Percentiles rank a stretch among this genome's conserved stretches.
phyloP scores from a whole-genome alignment of 2,329 filamentous ascomycete genomes.

The Curvularia verruculosa region DNA sequence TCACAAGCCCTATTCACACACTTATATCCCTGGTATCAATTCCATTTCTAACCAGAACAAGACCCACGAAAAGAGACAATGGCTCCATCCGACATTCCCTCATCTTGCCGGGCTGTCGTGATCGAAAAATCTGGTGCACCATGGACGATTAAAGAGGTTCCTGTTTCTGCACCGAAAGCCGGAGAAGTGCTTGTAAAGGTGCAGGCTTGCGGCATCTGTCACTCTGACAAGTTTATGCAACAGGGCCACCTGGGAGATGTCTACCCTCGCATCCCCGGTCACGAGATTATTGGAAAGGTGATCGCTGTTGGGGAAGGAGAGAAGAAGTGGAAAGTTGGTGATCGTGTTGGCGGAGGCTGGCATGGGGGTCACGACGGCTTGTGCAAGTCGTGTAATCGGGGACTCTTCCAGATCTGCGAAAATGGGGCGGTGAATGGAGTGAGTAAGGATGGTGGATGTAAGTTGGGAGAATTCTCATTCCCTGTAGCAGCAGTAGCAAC shows the following conservation, averaged over 20 bases:
- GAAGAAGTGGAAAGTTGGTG: slow-evolving; percentile 65
- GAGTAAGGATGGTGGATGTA: slow-evolving; percentile 68
- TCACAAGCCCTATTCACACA: neutral
- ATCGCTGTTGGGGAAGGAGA: slow-evolving; percentile 65
- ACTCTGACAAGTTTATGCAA: slow-evolving; percentile 60
- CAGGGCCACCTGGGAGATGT: slow-evolving; percentile 27
- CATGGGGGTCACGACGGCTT: slow-evolving; percentile 69
- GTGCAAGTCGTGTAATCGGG: slow-evolving; percentile 68
- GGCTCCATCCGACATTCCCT: slow-evolving; percentile 52
- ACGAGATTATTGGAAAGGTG: slow-evolving; percentile 73
- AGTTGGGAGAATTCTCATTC: slow-evolving; percentile 17
- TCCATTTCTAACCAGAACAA: neutral
- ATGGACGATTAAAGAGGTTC: slow-evolving; percentile 64
- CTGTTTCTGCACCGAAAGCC: slow-evolving; percentile 61
- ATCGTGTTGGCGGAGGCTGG: slow-evolving; percentile 71
- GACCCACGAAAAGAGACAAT: neutral
- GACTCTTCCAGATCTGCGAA: slow-evolving; percentile 72
- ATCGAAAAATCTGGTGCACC: slow-evolving; percentile 60
- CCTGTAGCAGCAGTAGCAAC: neutral
- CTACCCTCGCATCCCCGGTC: slow-evolving; percentile 68
- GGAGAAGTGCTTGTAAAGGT: slow-evolving; percentile 73
- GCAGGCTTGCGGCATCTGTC: slow-evolving; percentile 74
- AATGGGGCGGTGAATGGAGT: slow-evolving; percentile 69
- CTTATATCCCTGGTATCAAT: neutral
- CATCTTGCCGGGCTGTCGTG: slow-evolving; percentile 70